These are phyloP conservation scores for Podila epigama DNA, from an alignment of 192 early-diverging fungal species.

Conservation along the genomic window DNA sequence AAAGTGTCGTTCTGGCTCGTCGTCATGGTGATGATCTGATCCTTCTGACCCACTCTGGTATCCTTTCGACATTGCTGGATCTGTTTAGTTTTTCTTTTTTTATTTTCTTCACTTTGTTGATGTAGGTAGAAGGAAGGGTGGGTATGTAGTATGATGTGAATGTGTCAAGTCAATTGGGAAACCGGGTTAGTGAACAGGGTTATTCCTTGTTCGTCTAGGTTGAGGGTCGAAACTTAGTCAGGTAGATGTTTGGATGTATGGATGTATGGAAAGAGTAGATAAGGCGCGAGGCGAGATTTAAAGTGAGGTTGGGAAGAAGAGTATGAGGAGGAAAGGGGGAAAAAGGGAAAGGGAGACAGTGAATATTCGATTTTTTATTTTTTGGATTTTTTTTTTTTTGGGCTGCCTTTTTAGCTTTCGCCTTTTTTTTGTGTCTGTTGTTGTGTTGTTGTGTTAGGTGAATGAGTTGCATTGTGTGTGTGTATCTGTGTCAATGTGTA, in stretches of 20 bases:
- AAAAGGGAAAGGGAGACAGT: too few species aligned
- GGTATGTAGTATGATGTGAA: neutral
- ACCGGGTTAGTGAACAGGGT: neutral
- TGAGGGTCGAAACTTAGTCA: too few species aligned
- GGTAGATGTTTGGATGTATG: neutral
- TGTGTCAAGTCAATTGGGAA: neutral
- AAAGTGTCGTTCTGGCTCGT: neutral
- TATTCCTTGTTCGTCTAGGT: too few species aligned
- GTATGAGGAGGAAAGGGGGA: neutral
- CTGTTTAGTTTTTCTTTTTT: too few species aligned
- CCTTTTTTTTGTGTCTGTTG: too few species aligned
- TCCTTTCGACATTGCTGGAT: neutral
- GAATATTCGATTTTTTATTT: neutral
- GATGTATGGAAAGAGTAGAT: neutral
- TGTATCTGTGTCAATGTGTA: too few species aligned
- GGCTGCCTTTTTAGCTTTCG: too few species aligned
- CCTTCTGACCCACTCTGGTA: constrained; percentile 1
- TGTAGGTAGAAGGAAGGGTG: neutral
- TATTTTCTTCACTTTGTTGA: too few species aligned
- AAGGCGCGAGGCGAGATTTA: neutral
- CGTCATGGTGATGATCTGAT: neutral
- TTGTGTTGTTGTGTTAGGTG: neutral
- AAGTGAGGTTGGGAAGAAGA: neutral
- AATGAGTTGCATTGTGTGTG: neutral
- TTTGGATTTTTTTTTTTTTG: neutral